Base-by-base conservation (phyloP, 2,329 filamentous ascomycete genomes). In the Aschersonia sp. region DNA sequence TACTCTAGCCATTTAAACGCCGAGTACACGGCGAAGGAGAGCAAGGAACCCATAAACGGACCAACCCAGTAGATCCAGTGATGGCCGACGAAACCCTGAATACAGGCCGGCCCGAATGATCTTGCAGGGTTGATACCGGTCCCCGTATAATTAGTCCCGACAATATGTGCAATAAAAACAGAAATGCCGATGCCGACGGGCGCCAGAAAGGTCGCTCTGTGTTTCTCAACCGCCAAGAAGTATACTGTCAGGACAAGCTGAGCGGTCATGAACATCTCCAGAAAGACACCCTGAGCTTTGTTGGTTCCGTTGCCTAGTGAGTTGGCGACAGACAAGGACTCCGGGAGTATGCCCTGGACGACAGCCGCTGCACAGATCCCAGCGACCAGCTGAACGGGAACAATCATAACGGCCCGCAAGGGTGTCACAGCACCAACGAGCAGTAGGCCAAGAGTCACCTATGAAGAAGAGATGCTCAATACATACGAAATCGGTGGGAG, bases 151-250 rank as follows among this genome's bases (percentile, higher is more conserved):
- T 68, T 67, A 29, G 70, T 67, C 30, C 66, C 65, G 39, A 60
- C 63, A 46, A 72, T 59, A 58, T 73, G 64, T 5, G 66, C 66
- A 42, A 87, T 72, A 60, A 87, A 87, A 47, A 87, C 71, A 0
- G 82, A 70, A 2, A 86, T 63, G 1, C 85, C 85, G 54, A 88
- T 85, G 10, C 80, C 82, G 4, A 87, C 65, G 0, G 84, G 83
- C 0, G 83, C 83, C 1, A 87, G 64, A 57, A 73, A 85, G 0
- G 83, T 87, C 2, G 78, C 77, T 43, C 80, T 79, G 60, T 87
- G 82, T 64, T 87, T 87, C 59, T 86, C 81, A 4, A 78, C 76
- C 0, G 81, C 82, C 43, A 86, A 69, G 75, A 86, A 82, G 60
- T 80, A 76, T 32, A 84, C 76, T 3, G 79, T 74, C 47, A 84